Conservation (phyloP, 345 rosid species). For the Geranium brycei region DNA sequence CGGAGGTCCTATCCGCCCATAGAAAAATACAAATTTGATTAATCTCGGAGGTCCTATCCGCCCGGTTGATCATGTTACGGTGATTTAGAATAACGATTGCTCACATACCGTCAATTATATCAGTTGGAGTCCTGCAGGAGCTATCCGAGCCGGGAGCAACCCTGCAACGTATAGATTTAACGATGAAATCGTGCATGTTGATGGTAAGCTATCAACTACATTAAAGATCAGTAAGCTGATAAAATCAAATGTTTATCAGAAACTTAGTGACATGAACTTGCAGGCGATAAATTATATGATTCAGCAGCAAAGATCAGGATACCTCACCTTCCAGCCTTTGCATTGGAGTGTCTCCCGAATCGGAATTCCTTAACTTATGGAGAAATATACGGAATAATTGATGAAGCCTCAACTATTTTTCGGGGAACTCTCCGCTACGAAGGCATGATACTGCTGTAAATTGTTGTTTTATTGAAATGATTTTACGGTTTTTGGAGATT, state of each 20-base stretch:
- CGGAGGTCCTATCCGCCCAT: no score
- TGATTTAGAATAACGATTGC: background rate
- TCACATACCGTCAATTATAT: conserved; percentile 12
- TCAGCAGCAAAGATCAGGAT: conserved; percentile 50
- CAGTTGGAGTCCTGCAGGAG: conserved; percentile 98
- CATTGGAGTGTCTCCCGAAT: conserved; percentile 82
- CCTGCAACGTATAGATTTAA: conserved; percentile 61
- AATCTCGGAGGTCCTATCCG: no score
- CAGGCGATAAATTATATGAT: conserved; percentile 67
- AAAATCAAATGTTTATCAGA: background rate
- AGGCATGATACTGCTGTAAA: conserved; percentile 32
- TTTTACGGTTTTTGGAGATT: no score
- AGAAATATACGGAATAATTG: conserved; percentile 52
- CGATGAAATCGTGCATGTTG: conserved; percentile 42
- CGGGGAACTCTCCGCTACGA: conserved; percentile 94
- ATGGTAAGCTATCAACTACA: conserved; percentile 35
- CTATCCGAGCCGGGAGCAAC: conserved; percentile 58
- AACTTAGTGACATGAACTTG: conserved; percentile 9
- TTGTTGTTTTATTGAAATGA: background rate
- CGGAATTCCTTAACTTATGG: conserved; percentile 77
- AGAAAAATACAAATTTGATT: no score
- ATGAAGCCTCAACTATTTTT: conserved; percentile 72
- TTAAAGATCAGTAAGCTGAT: background rate
- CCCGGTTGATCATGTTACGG: no score
- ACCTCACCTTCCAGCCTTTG: conserved; percentile 84